A percentile compares a stretch with the other conserved stretches of the same genome.
phyloP scores from a whole-genome alignment of 2,329 filamentous ascomycete genomes.

The Apiospora rasikravindrae region DNA sequence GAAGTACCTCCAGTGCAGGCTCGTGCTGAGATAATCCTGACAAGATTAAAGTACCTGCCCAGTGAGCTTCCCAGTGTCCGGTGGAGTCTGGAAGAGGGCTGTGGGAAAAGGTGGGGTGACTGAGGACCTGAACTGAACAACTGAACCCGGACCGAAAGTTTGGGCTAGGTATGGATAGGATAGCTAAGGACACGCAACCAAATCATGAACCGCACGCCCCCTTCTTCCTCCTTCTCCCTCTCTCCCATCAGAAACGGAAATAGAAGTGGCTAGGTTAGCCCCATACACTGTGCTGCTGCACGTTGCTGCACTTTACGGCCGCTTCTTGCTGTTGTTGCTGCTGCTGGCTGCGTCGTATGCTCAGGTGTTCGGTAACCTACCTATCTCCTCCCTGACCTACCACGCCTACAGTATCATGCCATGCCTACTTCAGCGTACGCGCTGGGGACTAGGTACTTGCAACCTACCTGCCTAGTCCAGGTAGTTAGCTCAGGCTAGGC shows the following conservation, averaged over 20 bases:
- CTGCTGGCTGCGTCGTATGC: neutral
- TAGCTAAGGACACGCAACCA: conserved; percentile 10
- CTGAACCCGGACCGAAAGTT: conserved; percentile 16
- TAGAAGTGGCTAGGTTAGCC: neutral
- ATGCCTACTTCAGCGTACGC: neutral
- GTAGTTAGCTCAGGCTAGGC: conserved; percentile 8
- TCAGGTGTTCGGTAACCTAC: conserved; percentile 14
- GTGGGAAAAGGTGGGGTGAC: neutral
- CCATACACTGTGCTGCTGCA: conserved; percentile 9
- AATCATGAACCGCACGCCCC: conserved; percentile 13
- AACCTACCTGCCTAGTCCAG: conserved; percentile 11
- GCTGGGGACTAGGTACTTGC: neutral
- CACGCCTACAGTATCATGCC: neutral
- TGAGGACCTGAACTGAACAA: conserved; percentile 11
- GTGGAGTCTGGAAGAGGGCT: neutral
- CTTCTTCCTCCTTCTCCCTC: neutral
- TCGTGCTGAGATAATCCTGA: conserved; percentile 14
- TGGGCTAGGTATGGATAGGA: conserved; percentile 13
- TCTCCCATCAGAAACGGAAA: conserved; percentile 12
- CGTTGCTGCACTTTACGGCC: neutral
- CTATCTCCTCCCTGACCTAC: neutral
- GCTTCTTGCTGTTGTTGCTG: neutral
- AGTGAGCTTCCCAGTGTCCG: conserved; percentile 13
- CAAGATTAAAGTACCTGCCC: conserved; percentile 17
- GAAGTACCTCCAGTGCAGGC: neutral